Evolutionary conservation across 106 monocot genomes (phyloP).

Genomic region (Dendrobium catenatum): DNA sequence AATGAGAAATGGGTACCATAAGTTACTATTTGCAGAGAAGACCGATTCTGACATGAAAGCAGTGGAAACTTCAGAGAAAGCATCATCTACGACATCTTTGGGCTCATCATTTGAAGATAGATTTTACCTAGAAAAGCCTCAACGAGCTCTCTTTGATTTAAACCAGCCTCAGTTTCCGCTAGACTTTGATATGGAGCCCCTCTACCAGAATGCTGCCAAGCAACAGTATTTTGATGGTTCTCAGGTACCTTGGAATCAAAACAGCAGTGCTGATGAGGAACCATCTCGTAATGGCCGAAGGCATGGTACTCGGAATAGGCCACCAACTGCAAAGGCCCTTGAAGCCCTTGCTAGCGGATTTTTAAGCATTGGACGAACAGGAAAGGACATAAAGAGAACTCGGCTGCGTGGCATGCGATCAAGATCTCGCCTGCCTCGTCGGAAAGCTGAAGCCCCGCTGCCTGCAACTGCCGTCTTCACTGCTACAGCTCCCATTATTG

Average conservation of each 20-base stretch:
- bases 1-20: conserved; percentile 1
- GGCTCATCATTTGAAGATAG: not conserved
- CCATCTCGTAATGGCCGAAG: conserved; percentile 26
- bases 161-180: conserved; percentile 34
- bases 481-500: not conserved
- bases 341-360: conserved; percentile 90
- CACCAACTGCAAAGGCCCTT: conserved; percentile 63
- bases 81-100: not conserved
- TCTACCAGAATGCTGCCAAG: not conserved
- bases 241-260: not conserved
- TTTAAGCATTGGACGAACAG: conserved; percentile 3
- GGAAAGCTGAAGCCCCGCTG: not conserved
- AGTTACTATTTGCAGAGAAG: not conserved
- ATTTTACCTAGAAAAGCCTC: conserved; percentile 10
- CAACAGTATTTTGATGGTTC: conserved; percentile 6
- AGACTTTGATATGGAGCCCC: conserved; percentile 21
- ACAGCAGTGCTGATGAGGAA: conserved; percentile 5
- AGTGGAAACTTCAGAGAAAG: not conserved
- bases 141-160: conserved; percentile 48
- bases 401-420: conserved; percentile 5
- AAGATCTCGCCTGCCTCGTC: conserved; percentile 13
- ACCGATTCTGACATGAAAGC: not conserved
- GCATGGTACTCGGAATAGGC: conserved; percentile 79
- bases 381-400: not conserved
- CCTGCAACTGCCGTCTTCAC: not conserved